Percentiles rank a stretch among this genome's conserved stretches.
Evolutionary conservation across 176 grass and related monocot genomes (phyloP).

Genomic region (Musa troglodytarum): DNA sequence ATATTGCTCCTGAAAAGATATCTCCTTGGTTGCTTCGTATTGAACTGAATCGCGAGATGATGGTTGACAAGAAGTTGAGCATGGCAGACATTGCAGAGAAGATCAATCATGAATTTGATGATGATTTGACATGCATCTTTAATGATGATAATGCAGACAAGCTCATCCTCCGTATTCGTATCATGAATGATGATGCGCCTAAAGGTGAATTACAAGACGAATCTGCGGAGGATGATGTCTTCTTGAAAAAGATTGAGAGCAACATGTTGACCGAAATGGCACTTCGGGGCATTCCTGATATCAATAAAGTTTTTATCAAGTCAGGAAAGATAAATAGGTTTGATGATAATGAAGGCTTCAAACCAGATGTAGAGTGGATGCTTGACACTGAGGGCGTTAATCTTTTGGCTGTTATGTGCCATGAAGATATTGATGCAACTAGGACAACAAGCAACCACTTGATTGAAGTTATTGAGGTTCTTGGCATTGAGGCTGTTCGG

Average conservation of each 20-base stretch:
- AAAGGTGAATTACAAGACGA: constrained; percentile 95
- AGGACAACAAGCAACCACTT: constrained; percentile 97
- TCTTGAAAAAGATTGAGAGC: constrained; percentile 80
- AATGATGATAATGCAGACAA: constrained; percentile 99
- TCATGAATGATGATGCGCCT: constrained; percentile 89
- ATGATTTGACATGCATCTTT: constrained; percentile 92
- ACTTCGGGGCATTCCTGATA: constrained; percentile 91
- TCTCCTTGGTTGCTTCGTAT: constrained; percentile 93
- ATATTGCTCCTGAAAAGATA: constrained; percentile 84
- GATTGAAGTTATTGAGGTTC: constrained; percentile 94
- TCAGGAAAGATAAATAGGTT: constrained; percentile 65
- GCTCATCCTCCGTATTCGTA: constrained; percentile 93
- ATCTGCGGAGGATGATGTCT: constrained; percentile 89
- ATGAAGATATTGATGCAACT: constrained; percentile 89
- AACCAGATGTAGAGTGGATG: constrained; percentile 79
- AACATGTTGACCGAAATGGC: constrained; percentile 99
- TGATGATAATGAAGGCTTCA: constrained; percentile 67
- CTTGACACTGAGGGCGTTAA: constrained; percentile 98
- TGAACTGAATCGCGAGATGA: constrained; percentile 96
- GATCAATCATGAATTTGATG: constrained; percentile 95
- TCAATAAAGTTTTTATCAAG: constrained; percentile 98
- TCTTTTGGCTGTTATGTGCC: constrained; percentile 91
- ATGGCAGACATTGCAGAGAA: constrained; percentile 97
- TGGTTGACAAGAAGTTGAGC: constrained; percentile 99
- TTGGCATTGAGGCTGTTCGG: constrained; percentile 93